Base-by-base conservation (phyloP, 164 flowering plant species). In the Saururus chinensis region DNA sequence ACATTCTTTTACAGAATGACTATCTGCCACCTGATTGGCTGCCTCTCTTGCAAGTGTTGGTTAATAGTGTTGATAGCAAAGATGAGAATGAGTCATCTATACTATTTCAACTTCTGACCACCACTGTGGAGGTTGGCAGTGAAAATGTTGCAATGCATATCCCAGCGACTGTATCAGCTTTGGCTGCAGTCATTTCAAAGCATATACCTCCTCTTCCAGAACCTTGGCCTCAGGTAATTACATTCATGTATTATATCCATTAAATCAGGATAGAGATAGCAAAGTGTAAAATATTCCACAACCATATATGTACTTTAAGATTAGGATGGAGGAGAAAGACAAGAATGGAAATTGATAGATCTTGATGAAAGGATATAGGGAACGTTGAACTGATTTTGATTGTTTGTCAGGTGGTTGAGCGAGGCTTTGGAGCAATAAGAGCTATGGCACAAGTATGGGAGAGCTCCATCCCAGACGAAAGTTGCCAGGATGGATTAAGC, bases 11-110 rank as follows among this genome's bases (percentile, higher is more conserved):
- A 64, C 82, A 89, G 96, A 86, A 83, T 71, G 92, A 89, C 54
- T 89, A 82, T 77, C 40, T 58, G 35, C 96, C 96, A 60, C 82
- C 87, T 48, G 91, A 86, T 51, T 89, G 92, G 90, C 64, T 82
- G 61, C 90, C 91, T 24, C 79, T 86, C 68, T 76, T 89, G 71
- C 82, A 84, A 75, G 80, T 67, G 42, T 68, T 86, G 41, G 74
- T 80, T 64, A 72, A 68, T 52, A 69, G 81, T 69, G 71, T 74
- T 58, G 77, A 78, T 66, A 57, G 68, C 62, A 76, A 76, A 40
- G 88, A 82, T 40, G 87, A 84, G 56, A 70, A 56, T 62, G 88
- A 82, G 61, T 67, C 70, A 42, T 71, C 80, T 14, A 67, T 80
- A 62, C 62, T 78, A 35, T 80, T 81, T 74, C 81, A 77, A 70